A percentile compares a stretch with the other conserved stretches of the same genome.
Conservation (phyloP, 2,329 filamentous ascomycete species). For the Penicillium oxalicum region DNA sequence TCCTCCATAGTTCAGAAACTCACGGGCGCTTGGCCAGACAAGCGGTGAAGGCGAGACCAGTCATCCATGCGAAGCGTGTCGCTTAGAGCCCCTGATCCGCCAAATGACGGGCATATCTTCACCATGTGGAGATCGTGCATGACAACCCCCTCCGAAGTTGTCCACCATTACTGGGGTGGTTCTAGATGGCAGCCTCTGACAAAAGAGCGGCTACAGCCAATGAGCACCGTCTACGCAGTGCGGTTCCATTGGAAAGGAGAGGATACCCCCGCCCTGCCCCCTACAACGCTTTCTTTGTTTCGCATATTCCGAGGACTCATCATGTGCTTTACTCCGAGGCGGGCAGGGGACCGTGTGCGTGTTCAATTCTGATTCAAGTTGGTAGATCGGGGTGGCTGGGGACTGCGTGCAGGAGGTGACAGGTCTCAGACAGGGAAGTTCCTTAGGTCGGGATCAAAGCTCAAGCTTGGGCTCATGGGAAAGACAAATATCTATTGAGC, state of each 20-base stretch:
- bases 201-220: no score
- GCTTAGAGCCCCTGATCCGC: conserved; percentile 22
- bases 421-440: background rate
- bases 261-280: conserved; percentile 2
- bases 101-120: conserved; percentile 22
- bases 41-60: conserved; percentile 22
- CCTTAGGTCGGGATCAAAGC: background rate
- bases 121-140: conserved; percentile 15
- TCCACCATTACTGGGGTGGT: background rate
- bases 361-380: background rate
- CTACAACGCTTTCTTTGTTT: conserved; percentile 5
- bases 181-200: background rate
- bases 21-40: conserved; percentile 9
- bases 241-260: no score
- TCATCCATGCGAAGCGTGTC: conserved; percentile 17
- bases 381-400: no score
- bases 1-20: background rate
- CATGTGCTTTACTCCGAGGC: no score
- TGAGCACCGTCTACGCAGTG: no score
- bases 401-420: no score
- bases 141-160: conserved; percentile 12
- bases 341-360: no score
- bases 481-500: no score
- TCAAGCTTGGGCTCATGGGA: background rate
- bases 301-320: background rate